These are phyloP conservation scores for Monilinia laxa DNA, from an alignment of 2,329 filamentous ascomycete genomes.

Conservation along the genomic window DNA sequence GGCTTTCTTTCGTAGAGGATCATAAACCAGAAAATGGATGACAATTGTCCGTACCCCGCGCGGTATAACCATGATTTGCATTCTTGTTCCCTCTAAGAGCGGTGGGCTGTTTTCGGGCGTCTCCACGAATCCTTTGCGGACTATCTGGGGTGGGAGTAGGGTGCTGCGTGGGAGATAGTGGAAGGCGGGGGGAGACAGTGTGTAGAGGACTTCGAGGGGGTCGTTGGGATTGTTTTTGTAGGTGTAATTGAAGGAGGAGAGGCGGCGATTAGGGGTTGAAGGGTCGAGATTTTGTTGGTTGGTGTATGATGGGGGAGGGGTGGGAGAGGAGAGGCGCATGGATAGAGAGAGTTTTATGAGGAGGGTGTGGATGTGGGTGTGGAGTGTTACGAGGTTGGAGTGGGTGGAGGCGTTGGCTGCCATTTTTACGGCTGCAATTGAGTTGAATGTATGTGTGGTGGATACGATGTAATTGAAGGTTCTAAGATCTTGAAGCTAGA, in stretches of 20 bases:
- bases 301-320: not conserved
- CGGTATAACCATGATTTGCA: constrained; percentile 27
- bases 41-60: constrained; percentile 23
- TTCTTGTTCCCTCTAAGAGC: constrained; percentile 27
- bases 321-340: not conserved
- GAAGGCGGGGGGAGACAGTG: constrained; percentile 25
- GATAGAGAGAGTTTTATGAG: not conserved
- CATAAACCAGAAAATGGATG: constrained; percentile 20
- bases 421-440: not conserved
- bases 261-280: not conserved
- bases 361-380: not conserved
- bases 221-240: constrained; percentile 12
- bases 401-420: constrained; percentile 2
- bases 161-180: constrained; percentile 21
- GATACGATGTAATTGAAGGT: not conserved
- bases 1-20: not conserved
- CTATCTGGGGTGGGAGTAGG: constrained; percentile 17
- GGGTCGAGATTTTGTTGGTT: too few species aligned
- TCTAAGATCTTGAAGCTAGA: not conserved
- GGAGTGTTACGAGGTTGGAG: constrained; percentile 5
- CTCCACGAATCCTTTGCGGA: constrained; percentile 19
- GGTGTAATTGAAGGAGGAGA: not conserved
- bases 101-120: constrained; percentile 25
- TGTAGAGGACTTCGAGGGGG: constrained; percentile 29
- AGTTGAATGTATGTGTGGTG: not conserved